phyloP scores from a whole-genome alignment of 176 grass and related monocot species.

The Saccharum officinarum region DNA sequence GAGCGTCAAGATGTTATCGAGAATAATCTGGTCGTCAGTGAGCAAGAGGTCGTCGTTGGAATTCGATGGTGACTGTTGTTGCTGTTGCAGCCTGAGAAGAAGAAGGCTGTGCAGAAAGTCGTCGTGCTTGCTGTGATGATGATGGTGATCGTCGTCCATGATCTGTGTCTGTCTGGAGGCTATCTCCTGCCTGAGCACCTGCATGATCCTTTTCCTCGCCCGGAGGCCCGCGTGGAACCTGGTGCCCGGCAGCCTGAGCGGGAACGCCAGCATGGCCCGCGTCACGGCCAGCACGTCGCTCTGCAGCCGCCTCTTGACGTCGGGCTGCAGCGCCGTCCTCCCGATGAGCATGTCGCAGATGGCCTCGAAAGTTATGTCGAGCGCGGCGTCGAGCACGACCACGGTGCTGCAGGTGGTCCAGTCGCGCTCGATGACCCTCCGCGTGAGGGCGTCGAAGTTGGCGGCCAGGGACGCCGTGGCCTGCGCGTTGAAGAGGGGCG shows the following conservation, averaged over 20 bases:
- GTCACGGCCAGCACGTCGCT: conserved; percentile 66
- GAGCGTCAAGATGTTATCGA: conserved; percentile 88
- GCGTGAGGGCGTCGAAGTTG: conserved; percentile 32
- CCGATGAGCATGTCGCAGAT: conserved; percentile 84
- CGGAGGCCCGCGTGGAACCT: conserved; percentile 66
- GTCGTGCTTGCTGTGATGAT: background rate
- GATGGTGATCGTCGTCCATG: background rate
- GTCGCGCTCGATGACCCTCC: background rate
- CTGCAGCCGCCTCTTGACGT: conserved; percentile 30
- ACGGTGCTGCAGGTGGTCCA: background rate
- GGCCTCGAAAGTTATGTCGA: conserved; percentile 65
- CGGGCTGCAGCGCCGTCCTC: conserved; percentile 10
- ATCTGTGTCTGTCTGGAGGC: background rate
- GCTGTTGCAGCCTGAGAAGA: conserved; percentile 1
- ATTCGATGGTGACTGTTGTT: background rate
- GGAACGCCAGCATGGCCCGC: conserved; percentile 79
- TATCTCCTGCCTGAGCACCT: conserved; percentile 52
- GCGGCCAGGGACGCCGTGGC: conserved; percentile 33
- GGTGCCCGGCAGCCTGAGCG: conserved; percentile 63
- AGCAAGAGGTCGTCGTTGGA: conserved; percentile 23
- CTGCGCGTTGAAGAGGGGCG: conserved; percentile 51
- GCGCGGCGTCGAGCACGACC: conserved; percentile 61
- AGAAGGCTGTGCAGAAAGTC: conserved; percentile 84
- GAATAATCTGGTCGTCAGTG: conserved; percentile 76
- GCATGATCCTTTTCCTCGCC: conserved; percentile 78